Conservation (phyloP, 495 filamentous ascomycete species). For the Friedmanniomyces endolithicus region DNA sequence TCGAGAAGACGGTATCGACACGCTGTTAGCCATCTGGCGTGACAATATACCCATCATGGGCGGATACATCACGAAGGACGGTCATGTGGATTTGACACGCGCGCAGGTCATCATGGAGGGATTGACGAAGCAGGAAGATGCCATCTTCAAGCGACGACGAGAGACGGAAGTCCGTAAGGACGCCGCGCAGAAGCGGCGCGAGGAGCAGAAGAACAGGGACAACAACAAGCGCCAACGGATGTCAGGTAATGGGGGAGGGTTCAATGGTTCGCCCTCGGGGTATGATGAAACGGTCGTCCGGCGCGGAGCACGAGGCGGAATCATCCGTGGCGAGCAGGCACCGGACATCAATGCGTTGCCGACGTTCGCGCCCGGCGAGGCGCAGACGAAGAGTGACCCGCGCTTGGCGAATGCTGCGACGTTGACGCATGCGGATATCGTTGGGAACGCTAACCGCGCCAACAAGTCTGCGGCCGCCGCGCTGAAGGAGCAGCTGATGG, state of each 20-base stretch:
- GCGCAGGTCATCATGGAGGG: constrained; percentile 82
- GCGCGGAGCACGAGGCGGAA: constrained; percentile 15
- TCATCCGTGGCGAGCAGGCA: constrained; percentile 10
- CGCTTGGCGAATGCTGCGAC: constrained; percentile 1
- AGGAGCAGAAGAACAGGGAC: constrained; percentile 46
- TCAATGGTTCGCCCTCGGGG: background rate
- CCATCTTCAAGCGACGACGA: constrained; percentile 76
- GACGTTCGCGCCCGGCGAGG: constrained; percentile 19
- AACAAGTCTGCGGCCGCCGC: constrained; percentile 92
- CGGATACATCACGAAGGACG: constrained; percentile 90
- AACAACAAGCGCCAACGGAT: constrained; percentile 36
- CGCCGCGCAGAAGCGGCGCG: constrained; percentile 64
- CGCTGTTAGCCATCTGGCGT: constrained; percentile 86
- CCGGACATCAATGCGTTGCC: constrained; percentile 22
- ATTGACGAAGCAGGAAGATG: constrained; percentile 87
- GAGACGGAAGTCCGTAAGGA: constrained; percentile 71
- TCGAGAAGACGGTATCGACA: constrained; percentile 92
- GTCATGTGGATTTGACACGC: constrained; percentile 71
- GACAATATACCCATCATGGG: constrained; percentile 86
- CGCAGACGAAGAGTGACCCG: constrained; percentile 17
- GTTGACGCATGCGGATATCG: constrained; percentile 20
- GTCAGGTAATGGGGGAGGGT: background rate
- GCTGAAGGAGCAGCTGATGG: constrained; percentile 67
- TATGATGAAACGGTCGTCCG: constrained; percentile 18
- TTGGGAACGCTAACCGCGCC: constrained; percentile 57